Evolutionary conservation across 1,284 basidiomycete genomes (phyloP).

Genomic region (Ustilago curta): DNA sequence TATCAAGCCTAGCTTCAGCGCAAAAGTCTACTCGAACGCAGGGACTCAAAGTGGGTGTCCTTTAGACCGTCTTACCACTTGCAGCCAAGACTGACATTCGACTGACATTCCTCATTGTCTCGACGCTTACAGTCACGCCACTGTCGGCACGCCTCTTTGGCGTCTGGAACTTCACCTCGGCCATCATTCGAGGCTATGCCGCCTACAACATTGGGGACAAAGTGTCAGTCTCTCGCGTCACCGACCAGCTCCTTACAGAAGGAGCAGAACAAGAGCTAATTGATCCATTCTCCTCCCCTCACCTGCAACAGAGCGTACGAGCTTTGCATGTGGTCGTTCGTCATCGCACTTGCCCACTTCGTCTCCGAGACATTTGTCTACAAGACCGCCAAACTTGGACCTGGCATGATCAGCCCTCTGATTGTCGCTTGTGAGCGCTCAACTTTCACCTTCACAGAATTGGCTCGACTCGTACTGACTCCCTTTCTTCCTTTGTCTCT

Average conservation of each 20-base stretch:
- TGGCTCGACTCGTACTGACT: background rate
- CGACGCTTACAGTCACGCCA: constrained; percentile 55
- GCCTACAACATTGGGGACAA: constrained; percentile 65
- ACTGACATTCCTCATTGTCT: too few relatives aligned
- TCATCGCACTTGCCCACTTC: constrained; percentile 90
- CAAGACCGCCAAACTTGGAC: constrained; percentile 77
- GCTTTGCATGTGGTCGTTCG: constrained; percentile 85
- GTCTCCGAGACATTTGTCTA: constrained; percentile 85
- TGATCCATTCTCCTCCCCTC: background rate
- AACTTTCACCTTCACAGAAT: background rate
- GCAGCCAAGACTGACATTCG: background rate
- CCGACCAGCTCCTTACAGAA: background rate
- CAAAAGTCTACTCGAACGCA: constrained; percentile 60
- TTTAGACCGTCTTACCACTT: background rate
- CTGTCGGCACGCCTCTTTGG: constrained; percentile 64
- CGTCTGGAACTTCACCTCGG: constrained; percentile 66
- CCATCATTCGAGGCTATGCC: constrained; percentile 61
- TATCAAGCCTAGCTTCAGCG: constrained; percentile 52
- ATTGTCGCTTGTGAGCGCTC: constrained; percentile 83
- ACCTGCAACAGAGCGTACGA: constrained; percentile 75
- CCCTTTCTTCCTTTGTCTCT: background rate
- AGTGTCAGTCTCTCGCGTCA: constrained; percentile 25
- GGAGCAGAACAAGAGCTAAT: constrained; percentile 2
- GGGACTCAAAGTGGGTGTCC: constrained; percentile 43
- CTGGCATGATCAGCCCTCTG: constrained; percentile 80